phyloP scores from a whole-genome alignment of 2,329 filamentous ascomycete genomes.

The Colletotrichum incanum region DNA sequence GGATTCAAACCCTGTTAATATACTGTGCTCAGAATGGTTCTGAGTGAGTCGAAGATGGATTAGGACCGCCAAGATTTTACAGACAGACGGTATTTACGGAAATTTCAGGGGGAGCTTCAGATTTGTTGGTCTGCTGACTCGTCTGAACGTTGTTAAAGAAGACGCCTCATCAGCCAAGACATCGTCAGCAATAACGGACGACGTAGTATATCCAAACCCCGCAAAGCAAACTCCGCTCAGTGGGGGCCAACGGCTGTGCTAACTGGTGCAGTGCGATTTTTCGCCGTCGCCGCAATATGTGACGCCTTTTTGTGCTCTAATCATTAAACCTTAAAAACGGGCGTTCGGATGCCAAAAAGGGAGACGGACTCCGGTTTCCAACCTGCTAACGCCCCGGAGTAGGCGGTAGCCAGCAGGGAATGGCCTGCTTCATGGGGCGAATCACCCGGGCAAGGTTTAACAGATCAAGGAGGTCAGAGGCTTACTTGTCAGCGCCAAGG shows the following conservation, averaged over 20 bases:
- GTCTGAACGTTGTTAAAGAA: neutral
- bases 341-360: slow-evolving; percentile 34
- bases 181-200: neutral
- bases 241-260: slow-evolving; percentile 11
- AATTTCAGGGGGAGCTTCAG: slow-evolving; percentile 25
- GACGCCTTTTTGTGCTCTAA: slow-evolving; percentile 25
- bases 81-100: slow-evolving; percentile 18
- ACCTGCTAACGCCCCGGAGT: slow-evolving; percentile 5
- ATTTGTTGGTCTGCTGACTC: slow-evolving; percentile 28
- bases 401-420: slow-evolving; percentile 13
- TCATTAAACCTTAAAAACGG: slow-evolving; percentile 36
- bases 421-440: slow-evolving; percentile 25
- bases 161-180: slow-evolving; percentile 33
- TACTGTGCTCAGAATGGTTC: neutral
- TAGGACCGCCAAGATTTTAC: neutral
- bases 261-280: neutral
- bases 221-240: slow-evolving; percentile 3
- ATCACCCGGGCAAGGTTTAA: slow-evolving; percentile 30
- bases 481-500: slow-evolving; percentile 30
- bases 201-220: neutral
- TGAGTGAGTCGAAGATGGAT: neutral
- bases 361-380: slow-evolving; percentile 30
- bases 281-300: slow-evolving; percentile 12
- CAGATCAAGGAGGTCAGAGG: slow-evolving; percentile 33
- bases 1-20: slow-evolving; percentile 25